Conservation (phyloP, 208 protist species). For the Trypanosoma grayi region DNA sequence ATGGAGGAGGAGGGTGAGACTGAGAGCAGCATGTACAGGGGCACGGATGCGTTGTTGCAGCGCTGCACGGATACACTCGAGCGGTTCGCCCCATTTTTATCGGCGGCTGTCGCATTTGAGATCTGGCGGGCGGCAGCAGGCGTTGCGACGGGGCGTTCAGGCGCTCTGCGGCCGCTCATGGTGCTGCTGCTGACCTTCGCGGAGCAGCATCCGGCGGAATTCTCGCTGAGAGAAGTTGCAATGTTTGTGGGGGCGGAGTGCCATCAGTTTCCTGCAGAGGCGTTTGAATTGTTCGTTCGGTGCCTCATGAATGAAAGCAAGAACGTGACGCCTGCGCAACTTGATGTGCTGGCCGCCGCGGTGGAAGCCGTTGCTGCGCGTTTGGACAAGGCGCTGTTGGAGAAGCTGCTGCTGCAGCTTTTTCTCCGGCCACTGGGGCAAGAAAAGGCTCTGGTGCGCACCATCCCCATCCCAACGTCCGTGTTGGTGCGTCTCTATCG, state of each 20-base stretch:
- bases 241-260: constrained; percentile 13
- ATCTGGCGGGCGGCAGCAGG: constrained; percentile 13
- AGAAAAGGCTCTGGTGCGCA: constrained; percentile 27
- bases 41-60: constrained; percentile 7
- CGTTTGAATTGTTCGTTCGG: constrained; percentile 62
- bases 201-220: constrained; percentile 10
- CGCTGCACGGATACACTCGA: constrained; percentile 12
- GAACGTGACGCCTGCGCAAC: constrained; percentile 18
- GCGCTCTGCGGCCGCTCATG: constrained; percentile 9
- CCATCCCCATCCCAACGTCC: constrained; percentile 20
- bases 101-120: constrained; percentile 13
- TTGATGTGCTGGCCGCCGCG: constrained; percentile 34
- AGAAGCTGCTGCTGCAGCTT: constrained; percentile 56
- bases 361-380: constrained; percentile 32
- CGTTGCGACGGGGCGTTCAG: background rate
- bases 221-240: constrained; percentile 19
- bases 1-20: background rate
- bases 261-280: constrained; percentile 35
- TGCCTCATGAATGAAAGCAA: constrained; percentile 30
- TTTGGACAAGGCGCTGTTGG: constrained; percentile 28
- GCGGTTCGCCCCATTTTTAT: background rate
- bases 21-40: background rate
- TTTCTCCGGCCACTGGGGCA: constrained; percentile 61
- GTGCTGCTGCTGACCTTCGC: constrained; percentile 13
- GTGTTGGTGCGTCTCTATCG: constrained; percentile 20